Evolutionary conservation across 176 grass and related monocot species (phyloP).

Genomic region (Carex cristatella): DNA sequence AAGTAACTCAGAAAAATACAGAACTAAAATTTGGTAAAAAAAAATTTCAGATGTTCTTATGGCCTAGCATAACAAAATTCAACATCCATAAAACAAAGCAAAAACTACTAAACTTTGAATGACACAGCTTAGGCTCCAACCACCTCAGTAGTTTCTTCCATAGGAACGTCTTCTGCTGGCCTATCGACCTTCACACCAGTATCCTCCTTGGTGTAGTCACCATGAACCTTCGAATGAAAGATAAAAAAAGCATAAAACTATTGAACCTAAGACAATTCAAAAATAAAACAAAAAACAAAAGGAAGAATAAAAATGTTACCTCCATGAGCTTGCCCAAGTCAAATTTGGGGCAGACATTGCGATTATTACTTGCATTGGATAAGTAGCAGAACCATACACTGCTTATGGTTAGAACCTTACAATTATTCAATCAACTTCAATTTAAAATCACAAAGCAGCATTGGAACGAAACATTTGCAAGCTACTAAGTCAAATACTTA

Average conservation of each 20-base stretch:
- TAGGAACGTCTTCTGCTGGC: slow-evolving; percentile 42
- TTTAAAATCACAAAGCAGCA: too few species aligned
- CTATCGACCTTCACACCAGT: slow-evolving; percentile 53
- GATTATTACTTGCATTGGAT: too few species aligned
- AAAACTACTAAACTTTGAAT: neutral
- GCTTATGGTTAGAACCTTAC: too few species aligned
- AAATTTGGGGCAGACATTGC: slow-evolving; percentile 41
- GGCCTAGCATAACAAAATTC: slow-evolving; percentile 2
- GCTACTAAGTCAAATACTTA: too few species aligned
- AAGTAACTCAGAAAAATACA: neutral
- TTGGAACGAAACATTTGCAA: too few species aligned
- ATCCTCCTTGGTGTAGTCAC: slow-evolving; percentile 79
- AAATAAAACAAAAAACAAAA: neutral
- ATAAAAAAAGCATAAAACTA: neutral
- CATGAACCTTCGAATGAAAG: slow-evolving; percentile 43
- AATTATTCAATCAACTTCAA: too few species aligned
- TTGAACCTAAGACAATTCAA: neutral
- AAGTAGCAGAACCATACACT: too few species aligned
- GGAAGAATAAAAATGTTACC: slow-evolving; percentile 27
- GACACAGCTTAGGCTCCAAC: slow-evolving; percentile 22
- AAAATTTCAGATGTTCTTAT: slow-evolving; percentile 14
- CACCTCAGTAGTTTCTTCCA: slow-evolving; percentile 46
- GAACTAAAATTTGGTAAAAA: neutral
- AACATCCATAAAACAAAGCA: neutral
- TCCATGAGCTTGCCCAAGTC: slow-evolving; percentile 87